Conservation (phyloP, 1,139 yeast species). For the Yamadazyma spencermartinsiae region DNA sequence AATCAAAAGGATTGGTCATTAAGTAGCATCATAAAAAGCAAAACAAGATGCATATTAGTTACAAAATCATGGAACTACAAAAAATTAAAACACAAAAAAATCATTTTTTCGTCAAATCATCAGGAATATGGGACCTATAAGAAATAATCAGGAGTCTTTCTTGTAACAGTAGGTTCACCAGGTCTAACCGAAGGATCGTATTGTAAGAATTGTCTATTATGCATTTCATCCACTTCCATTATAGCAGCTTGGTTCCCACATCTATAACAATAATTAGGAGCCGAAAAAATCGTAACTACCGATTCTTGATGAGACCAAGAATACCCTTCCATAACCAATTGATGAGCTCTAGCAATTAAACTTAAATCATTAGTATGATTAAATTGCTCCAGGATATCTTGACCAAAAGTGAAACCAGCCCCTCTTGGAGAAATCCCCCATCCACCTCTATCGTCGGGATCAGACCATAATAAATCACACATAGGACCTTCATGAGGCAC, state of each 20-base stretch:
- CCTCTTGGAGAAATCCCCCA: constrained; percentile 99
- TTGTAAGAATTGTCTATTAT: constrained; percentile 84
- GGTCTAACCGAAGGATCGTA: constrained; percentile 95
- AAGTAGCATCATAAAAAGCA: too few relatives aligned
- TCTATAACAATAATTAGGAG: constrained; percentile 95
- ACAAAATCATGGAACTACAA: too few relatives aligned
- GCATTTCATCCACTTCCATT: constrained; percentile 96
- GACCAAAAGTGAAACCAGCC: constrained; percentile 80
- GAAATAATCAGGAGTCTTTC: constrained; percentile 94
- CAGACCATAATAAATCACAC: constrained; percentile 98
- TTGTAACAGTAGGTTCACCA: constrained; percentile 92
- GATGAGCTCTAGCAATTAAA: constrained; percentile 95
- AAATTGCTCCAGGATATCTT: constrained; percentile 58
- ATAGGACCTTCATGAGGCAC: constrained; percentile 99
- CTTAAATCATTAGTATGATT: constrained; percentile 86
- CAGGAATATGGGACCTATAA: too few relatives aligned
- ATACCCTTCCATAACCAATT: constrained; percentile 95
- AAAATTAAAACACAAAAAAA: too few relatives aligned
- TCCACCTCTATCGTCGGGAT: constrained; percentile 93
- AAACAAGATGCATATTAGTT: too few relatives aligned
- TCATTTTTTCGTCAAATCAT: constrained; percentile 2
- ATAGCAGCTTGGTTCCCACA: constrained; percentile 99
- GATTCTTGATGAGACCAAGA: constrained; percentile 78
- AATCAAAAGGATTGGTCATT: too few relatives aligned
- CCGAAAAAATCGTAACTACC: constrained; percentile 98